Percentiles rank a stretch among this genome's conserved stretches.
phyloP scores from a whole-genome alignment of 208 protist genomes.

The Leishmania guyanensis region DNA sequence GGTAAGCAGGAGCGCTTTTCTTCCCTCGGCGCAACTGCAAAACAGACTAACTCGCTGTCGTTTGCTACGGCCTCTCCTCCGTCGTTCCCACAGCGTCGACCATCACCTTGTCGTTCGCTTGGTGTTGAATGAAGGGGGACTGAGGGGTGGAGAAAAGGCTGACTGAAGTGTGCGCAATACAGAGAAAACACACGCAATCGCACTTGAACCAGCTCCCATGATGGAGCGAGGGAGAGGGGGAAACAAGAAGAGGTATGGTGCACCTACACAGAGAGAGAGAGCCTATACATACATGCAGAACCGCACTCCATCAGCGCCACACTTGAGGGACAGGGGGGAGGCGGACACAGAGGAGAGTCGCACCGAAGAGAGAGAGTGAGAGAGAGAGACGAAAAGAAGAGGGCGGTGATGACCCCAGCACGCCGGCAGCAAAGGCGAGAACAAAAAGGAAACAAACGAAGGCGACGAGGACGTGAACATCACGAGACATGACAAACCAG shows the following conservation, averaged over 20 bases:
- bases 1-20: not conserved
- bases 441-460: not conserved
- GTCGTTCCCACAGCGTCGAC: not conserved
- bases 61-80: not conserved
- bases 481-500: not conserved
- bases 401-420: not conserved
- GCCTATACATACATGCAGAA: conserved; percentile 1
- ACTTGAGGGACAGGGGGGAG: not conserved
- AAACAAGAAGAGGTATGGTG: conserved; percentile 11
- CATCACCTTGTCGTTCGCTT: not conserved
- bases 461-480: not conserved
- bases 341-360: not conserved
- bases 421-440: not conserved
- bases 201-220: not conserved
- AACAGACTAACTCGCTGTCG: not conserved
- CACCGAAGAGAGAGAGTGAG: not conserved
- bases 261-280: not conserved
- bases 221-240: not conserved
- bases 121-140: not conserved
- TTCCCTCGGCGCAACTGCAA: too few relatives aligned
- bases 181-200: not conserved
- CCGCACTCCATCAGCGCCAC: not conserved
- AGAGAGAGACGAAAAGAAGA: not conserved
- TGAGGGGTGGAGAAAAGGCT: not conserved
- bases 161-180: not conserved